A percentile compares a stretch with the other conserved stretches of the same genome.
These are phyloP conservation scores for Pelargonium nanum DNA, from an alignment of 345 rosid genomes.

Conservation along the genomic window DNA sequence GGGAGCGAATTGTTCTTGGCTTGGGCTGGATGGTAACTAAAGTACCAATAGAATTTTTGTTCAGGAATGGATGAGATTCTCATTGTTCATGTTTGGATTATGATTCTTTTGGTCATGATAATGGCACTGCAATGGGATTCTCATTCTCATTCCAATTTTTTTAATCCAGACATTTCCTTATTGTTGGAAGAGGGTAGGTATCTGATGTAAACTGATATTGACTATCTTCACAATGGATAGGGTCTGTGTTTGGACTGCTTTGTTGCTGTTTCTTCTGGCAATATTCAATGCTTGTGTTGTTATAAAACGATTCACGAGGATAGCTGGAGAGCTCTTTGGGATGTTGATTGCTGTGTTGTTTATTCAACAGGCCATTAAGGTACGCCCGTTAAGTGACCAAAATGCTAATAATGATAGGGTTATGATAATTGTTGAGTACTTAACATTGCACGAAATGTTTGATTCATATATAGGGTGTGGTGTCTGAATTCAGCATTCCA, in stretches of 20 bases:
- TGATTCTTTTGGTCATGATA: too few species aligned
- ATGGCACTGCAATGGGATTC: too few species aligned
- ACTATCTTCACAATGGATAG: slow-evolving; percentile 23
- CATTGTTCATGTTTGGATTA: too few species aligned
- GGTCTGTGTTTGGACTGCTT: slow-evolving; percentile 89
- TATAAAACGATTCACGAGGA: slow-evolving; percentile 67
- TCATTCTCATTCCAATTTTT: too few species aligned
- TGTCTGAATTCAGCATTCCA: slow-evolving; percentile 49
- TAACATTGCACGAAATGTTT: neutral
- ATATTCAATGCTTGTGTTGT: slow-evolving; percentile 46
- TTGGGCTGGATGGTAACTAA: slow-evolving; percentile 71
- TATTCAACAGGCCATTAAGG: slow-evolving; percentile 79
- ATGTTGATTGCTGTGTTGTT: slow-evolving; percentile 70
- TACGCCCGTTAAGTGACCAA: slow-evolving; percentile 5
- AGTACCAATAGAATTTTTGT: neutral
- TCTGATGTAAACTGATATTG: neutral
- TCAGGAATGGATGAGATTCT: neutral
- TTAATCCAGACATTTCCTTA: too few species aligned
- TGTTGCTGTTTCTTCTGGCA: slow-evolving; percentile 57
- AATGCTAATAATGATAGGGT: neutral
- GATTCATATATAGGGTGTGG: slow-evolving; percentile 39
- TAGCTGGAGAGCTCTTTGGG: slow-evolving; percentile 84
- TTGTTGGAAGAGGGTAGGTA: neutral
- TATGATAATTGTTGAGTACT: neutral
- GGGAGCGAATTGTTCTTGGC: slow-evolving; percentile 65